Evolutionary conservation across 2,329 filamentous ascomycete species (phyloP).

Genomic region (Penicillium sp.): DNA sequence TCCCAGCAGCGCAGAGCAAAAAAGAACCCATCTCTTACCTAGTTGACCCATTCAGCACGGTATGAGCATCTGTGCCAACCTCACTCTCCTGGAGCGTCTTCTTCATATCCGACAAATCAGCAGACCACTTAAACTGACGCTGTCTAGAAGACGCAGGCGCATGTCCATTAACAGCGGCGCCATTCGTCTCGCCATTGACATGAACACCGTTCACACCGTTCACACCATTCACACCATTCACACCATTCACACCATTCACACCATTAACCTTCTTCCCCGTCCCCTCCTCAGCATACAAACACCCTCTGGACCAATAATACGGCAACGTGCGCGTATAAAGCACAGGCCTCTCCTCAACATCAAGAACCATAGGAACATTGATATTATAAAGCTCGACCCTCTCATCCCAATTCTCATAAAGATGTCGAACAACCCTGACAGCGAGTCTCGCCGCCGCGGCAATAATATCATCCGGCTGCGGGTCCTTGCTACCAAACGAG

Average conservation of each 20-base stretch:
- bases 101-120: conserved; percentile 78
- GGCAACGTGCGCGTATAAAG: conserved; percentile 77
- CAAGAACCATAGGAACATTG: conserved; percentile 77
- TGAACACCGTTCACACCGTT: conserved; percentile 12
- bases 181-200: not conserved
- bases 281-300: conserved; percentile 73
- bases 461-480: conserved; percentile 74
- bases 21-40: conserved; percentile 54
- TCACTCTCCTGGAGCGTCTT: conserved; percentile 71
- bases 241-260: conserved; percentile 16
- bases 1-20: not conserved
- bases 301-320: conserved; percentile 77
- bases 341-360: conserved; percentile 66
- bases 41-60: conserved; percentile 76
- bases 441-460: conserved; percentile 67
- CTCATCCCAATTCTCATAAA: conserved; percentile 67
- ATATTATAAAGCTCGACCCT: conserved; percentile 78
- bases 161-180: not conserved
- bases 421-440: conserved; percentile 70
- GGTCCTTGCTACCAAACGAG: conserved; percentile 76
- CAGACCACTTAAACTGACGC: conserved; percentile 88
- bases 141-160: conserved; percentile 55
- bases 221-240: conserved; percentile 27
- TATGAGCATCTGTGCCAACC: conserved; percentile 86
- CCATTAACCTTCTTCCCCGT: conserved; percentile 48